Evolutionary conservation across 768 basidiomycete species (phyloP), one percentile per base, ranked within the genome.

Genomic region (Agrocybe chaxingu): DNA sequence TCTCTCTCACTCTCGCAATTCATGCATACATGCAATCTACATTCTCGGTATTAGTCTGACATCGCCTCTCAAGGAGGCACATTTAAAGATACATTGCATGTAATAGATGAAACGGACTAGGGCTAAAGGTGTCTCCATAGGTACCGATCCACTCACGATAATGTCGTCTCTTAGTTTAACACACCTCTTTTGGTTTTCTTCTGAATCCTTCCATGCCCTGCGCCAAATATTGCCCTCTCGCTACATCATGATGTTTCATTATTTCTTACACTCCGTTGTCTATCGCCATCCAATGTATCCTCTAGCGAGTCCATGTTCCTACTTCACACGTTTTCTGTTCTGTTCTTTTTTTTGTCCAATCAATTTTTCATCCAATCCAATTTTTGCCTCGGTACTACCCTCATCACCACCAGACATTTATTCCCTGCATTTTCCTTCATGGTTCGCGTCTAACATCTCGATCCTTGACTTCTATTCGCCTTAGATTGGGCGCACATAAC

Each of bases 21-120:
- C 48, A 58, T 53, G 57, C 63, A 62, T 73, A 75, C 80, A 78
- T 78, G 74, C 74, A 73, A 78, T 76, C 73, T 77, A 74, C 66
- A 70, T 59, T 64, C 51, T 60, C 64, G 61, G 57, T 65, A 57
- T 60, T 57, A 65, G 61, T 65, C 66, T 56, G 60, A 59, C 56
- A 71, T 66, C 66, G 77, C 79, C 79, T 84, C 83, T 85, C 77
- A 85, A 85, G 83, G 83, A 84, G 82, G 82, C 79, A 80, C 74
- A 70, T 71, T 72, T 70, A 71, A 60, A 61, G 65, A 72, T 69
- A 79, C 67, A 66, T 78, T 73, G 75, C 72, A 80, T 77, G 78
- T 78, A 77, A 71, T 81, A 81, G 80, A 82, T 57, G 64, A 57
- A 24, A 61, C 53, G 61, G 60, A 63, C 60, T 50, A 53, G 38